These are phyloP conservation scores for Conticribra weissflogii DNA, from an alignment of 108 stramenopile genomes.

Conservation along the genomic window DNA sequence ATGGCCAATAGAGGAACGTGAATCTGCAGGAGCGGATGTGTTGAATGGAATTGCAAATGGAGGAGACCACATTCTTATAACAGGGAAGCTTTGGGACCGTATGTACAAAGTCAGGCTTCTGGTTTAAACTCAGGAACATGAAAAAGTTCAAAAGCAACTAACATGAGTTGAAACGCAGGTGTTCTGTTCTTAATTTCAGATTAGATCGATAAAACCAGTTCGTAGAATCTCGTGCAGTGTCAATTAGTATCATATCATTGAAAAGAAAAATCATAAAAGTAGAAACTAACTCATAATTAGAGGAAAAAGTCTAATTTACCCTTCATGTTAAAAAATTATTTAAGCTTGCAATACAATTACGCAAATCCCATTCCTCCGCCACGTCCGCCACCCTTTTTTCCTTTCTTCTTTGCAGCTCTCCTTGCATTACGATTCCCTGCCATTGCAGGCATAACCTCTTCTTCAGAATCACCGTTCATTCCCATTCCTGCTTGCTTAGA, in stretches of 20 bases:
- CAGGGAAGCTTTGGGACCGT: constrained; percentile 75
- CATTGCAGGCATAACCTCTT: constrained; percentile 55
- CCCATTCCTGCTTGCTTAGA: constrained; percentile 77
- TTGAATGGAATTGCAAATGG: constrained; percentile 88
- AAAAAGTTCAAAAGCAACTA: no score
- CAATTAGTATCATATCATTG: no score
- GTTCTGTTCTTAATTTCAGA: no score
- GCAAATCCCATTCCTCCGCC: constrained; percentile 85
- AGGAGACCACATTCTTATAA: constrained; percentile 66
- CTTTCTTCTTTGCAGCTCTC: constrained; percentile 85
- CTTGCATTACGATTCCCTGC: constrained; percentile 79
- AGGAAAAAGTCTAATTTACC: no score
- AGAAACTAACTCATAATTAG: no score
- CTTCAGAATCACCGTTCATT: constrained; percentile 29
- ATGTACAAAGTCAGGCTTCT: constrained; percentile 62
- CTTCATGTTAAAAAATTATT: no score
- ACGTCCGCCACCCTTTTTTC: constrained; percentile 66
- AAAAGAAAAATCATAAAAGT: no score
- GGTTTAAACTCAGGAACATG: no score
- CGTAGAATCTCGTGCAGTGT: no score
- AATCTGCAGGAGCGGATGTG: constrained; percentile 58
- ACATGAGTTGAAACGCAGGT: no score
- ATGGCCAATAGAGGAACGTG: constrained; percentile 57
- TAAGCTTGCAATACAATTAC: no score
- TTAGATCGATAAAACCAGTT: no score